These are phyloP conservation scores for Aspergillus uvarum DNA, from an alignment of 2,329 filamentous ascomycete species.

Conservation along the genomic window DNA sequence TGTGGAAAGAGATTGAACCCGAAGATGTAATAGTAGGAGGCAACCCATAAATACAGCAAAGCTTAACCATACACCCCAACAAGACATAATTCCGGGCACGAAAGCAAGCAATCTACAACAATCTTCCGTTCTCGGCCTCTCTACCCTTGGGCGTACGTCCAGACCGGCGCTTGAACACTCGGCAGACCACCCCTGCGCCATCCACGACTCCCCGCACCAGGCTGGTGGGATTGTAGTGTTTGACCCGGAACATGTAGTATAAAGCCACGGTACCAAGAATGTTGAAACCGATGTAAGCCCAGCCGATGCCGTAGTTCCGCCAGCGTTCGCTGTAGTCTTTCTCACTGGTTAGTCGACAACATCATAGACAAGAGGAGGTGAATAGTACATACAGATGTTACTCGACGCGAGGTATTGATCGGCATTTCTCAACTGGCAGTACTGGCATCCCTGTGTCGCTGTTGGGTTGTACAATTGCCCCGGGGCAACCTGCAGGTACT, in stretches of 20 bases:
- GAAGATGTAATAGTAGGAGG: no score
- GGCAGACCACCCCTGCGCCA: conserved; percentile 26
- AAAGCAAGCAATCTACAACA: conserved; percentile 12
- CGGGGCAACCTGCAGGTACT: conserved; percentile 51
- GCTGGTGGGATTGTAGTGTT: conserved; percentile 43
- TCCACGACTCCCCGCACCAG: conserved; percentile 25
- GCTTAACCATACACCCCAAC: no score
- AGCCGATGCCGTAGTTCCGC: conserved; percentile 67
- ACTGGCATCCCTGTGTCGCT: conserved; percentile 56
- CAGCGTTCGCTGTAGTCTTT: conserved; percentile 58
- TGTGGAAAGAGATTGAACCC: no score
- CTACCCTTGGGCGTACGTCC: conserved; percentile 30
- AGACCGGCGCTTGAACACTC: conserved; percentile 33
- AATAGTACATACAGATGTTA: conserved; percentile 38
- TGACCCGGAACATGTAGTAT: conserved; percentile 51
- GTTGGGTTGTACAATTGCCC: conserved; percentile 56
- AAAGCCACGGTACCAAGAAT: conserved; percentile 55
- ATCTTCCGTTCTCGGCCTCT: conserved; percentile 32
- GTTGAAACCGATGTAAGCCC: conserved; percentile 61
- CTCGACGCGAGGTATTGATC: conserved; percentile 47
- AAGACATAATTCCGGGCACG: background rate
- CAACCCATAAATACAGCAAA: no score
- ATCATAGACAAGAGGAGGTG: background rate
- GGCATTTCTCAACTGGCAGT: conserved; percentile 37
- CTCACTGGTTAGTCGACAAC: background rate